phyloP scores from a whole-genome alignment of 176 grass and related monocot genomes.

The Miscanthus lutarioriparius region DNA sequence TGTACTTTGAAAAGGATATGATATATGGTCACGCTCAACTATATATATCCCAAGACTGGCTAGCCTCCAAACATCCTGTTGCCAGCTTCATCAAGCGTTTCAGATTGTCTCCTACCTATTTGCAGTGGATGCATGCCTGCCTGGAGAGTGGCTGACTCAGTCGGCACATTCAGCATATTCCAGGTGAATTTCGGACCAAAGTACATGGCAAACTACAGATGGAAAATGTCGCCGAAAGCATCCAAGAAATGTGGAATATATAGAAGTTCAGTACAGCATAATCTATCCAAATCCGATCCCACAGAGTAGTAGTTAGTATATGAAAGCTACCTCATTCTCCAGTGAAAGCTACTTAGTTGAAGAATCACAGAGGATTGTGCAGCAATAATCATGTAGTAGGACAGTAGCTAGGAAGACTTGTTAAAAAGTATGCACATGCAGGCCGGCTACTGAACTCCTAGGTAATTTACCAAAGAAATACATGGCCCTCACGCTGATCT shows the following conservation, averaged over 20 bases:
- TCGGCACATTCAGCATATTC: background rate
- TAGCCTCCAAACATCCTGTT: background rate
- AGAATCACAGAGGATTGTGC: background rate
- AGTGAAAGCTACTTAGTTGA: background rate
- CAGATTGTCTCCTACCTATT: background rate
- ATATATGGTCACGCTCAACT: background rate
- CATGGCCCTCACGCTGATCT: background rate
- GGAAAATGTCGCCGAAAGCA: background rate
- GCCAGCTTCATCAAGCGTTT: background rate
- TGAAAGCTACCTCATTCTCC: background rate
- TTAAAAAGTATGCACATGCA: background rate
- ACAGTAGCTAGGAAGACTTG: background rate
- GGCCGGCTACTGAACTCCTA: background rate
- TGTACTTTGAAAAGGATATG: background rate
- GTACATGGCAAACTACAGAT: background rate
- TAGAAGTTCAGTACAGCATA: background rate
- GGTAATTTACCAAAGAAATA: background rate
- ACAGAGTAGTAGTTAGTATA: background rate
- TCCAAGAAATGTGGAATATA: background rate
- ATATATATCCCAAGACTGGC: background rate
- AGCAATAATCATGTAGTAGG: background rate
- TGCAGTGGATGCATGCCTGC: background rate
- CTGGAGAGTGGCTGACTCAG: background rate
- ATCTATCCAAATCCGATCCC: background rate
- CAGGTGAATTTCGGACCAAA: background rate